These are phyloP conservation scores for Zymoseptoria brevis DNA, from an alignment of 2,329 filamentous ascomycete species.

Conservation along the genomic window DNA sequence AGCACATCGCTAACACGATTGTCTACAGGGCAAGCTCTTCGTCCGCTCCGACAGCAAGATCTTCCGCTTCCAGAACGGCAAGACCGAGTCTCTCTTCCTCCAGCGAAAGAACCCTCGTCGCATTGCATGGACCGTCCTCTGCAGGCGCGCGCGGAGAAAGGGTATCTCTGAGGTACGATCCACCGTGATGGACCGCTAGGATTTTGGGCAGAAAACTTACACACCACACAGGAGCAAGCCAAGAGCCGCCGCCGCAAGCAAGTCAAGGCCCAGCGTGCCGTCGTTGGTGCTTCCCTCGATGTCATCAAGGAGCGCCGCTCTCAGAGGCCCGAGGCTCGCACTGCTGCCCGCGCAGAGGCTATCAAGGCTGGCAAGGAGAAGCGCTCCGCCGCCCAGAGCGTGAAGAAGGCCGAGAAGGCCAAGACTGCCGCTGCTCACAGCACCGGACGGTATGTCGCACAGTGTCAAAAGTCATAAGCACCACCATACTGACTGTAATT, in stretches of 20 bases:
- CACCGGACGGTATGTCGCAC: slow-evolving; percentile 42
- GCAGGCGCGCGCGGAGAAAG: slow-evolving; percentile 99
- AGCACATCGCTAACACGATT: slow-evolving; percentile 4
- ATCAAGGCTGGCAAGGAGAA: slow-evolving; percentile 99
- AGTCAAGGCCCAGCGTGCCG: slow-evolving; percentile 97
- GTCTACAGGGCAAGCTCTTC: slow-evolving; percentile 92
- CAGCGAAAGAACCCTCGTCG: slow-evolving; percentile 99
- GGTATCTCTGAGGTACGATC: slow-evolving; percentile 97
- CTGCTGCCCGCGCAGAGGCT: slow-evolving; percentile 78
- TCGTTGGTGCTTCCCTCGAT: slow-evolving; percentile 98
- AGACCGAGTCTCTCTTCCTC: slow-evolving; percentile 98
- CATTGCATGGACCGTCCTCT: slow-evolving; percentile 97
- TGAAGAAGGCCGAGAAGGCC: slow-evolving; percentile 99
- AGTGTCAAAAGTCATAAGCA: not conserved
- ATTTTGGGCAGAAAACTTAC: slow-evolving; percentile 12
- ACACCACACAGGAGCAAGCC: slow-evolving; percentile 74
- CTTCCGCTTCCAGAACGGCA: slow-evolving; percentile 99
- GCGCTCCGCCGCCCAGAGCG: slow-evolving; percentile 77
- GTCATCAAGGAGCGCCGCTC: slow-evolving; percentile 98
- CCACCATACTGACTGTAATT: slow-evolving; percentile 4
- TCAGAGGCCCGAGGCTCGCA: slow-evolving; percentile 90
- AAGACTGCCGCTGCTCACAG: slow-evolving; percentile 80
- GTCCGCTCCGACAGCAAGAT: slow-evolving; percentile 99
- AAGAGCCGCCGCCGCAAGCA: slow-evolving; percentile 99
- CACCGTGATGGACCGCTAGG: not conserved